Base-by-base conservation (phyloP, 306 rosid genomes). In the Argentina anserina region DNA sequence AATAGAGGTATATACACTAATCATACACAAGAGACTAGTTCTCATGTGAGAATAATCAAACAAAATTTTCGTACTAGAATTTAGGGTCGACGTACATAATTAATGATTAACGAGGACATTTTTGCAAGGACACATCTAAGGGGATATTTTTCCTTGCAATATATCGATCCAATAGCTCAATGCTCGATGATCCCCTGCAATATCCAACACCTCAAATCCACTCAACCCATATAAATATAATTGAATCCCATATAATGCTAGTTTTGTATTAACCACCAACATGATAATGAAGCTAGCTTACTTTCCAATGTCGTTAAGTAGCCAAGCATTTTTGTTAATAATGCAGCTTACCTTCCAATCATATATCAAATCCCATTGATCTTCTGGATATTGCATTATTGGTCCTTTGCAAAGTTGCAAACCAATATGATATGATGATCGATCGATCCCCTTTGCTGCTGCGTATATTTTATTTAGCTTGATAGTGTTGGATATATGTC, bases 271-370 rank as follows among this genome's bases (percentile, higher is more conserved):
- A 70, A 77, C 76, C 41, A 49, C 47, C 53, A 62, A 77, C 76
- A 77, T 13, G 76, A 70, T 77, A 70, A n/a, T n/a, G n/a, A n/a
- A 62, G 75, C 58, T 47, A 70, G 64, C 71, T 37, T 45, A 42
- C 70, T 9, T 7, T 59, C 80, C 50, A 52, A 36, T 77, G 81
- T 62, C 65, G 73, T 28, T 36, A 70, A 70, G 49, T 50, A 62
- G 47, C 40, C 76, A 49, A 69, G 47, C 68, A 69, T 36, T 70
- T 52, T 9, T 28, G 49, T 37, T 53, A 70, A 53, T 70, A 70
- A 53, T 70, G 37, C 26, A 21, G 49, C 71, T 70, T 70, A 49
- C 50, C 56, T 46, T 68, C 34, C 74, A 68, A 42, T 43, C 69
- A 46, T 42, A 68, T 45, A 69, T 77, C 65, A 61, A 61, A 49